Base-by-base conservation (phyloP, 2,329 filamentous ascomycete genomes). In the Sarocladium brachiariae region DNA sequence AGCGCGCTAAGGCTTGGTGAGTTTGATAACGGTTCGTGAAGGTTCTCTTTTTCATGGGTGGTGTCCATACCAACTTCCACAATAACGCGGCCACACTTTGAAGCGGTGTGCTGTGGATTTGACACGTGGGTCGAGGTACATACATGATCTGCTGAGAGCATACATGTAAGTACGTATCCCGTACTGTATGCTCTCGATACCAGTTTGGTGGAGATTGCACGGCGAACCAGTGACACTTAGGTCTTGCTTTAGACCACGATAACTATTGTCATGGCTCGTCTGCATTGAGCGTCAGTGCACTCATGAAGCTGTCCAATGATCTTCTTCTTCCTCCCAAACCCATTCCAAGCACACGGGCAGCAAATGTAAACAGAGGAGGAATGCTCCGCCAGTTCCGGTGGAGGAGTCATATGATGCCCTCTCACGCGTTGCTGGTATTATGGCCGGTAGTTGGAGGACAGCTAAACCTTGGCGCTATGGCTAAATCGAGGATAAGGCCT, bases 21-120 rank as follows among this genome's bases (percentile, higher is more conserved):
- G 43, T 47, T 47, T 47, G 43, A 47, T 47, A 33, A 31, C 25
- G 14, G 43, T 33, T 31, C 43, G 5, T 19, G n/a, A 43, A 23
- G 11, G 21, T 19, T 27, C 21, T 18, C 39, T 25, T 13, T 27
- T 11, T 14, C 4, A 27, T n/a, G n/a, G n/a, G n/a, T n/a, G n/a
- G n/a, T n/a, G n/a, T n/a, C n/a, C n/a, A n/a, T n/a, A n/a, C n/a
- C n/a, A n/a, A n/a, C n/a, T n/a, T n/a, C n/a, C n/a, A n/a, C n/a
- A n/a, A n/a, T n/a, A n/a, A n/a, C n/a, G n/a, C n/a, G n/a, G n/a
- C n/a, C n/a, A n/a, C n/a, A n/a, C 25, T 9, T 7, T 47, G 16
- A 23, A 31, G 25, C 27, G 16, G 25, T 18, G 43, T 33, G 43
- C 27, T 25, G 43, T 33, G 19, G 24, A 23, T 11, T 47, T 19